phyloP scores from a whole-genome alignment of 1,284 basidiomycete species.

The Thecaphora frezii region DNA sequence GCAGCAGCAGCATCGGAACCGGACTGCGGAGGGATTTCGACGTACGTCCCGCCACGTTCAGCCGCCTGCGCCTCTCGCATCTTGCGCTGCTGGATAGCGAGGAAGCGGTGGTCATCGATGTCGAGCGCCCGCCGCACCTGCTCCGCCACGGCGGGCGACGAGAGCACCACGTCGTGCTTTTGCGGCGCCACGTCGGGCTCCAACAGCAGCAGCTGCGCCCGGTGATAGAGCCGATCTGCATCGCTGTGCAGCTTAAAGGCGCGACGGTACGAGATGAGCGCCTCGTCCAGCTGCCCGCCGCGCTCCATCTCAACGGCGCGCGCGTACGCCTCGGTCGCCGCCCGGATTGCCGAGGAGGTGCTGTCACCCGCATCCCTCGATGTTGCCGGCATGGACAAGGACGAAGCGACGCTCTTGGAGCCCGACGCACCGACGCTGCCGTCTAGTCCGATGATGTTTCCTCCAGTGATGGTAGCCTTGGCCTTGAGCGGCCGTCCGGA shows the following conservation, averaged over 20 bases:
- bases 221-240: conserved; percentile 45
- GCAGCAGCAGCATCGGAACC: too few species aligned
- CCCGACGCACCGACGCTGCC: not conserved
- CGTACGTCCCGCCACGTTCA: conserved; percentile 11
- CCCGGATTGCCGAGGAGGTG: conserved; percentile 37
- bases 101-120: conserved; percentile 37
- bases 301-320: conserved; percentile 45
- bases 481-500: conserved; percentile 4
- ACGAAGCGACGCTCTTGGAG: not conserved
- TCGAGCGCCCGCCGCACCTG: conserved; percentile 39
- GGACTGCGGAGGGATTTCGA: conserved; percentile 1
- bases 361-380: conserved; percentile 18
- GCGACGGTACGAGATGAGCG: conserved; percentile 36
- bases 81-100: conserved; percentile 34
- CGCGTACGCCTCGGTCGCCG: conserved; percentile 39
- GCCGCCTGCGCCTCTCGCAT: conserved; percentile 17
- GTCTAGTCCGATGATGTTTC: conserved; percentile 2
- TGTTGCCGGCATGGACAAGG: conserved; percentile 3
- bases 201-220: conserved; percentile 38
- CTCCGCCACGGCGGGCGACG: conserved; percentile 37
- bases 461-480: conserved; percentile 1
- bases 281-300: conserved; percentile 38
- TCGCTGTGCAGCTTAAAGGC: conserved; percentile 46
- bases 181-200: conserved; percentile 16
- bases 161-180: conserved; percentile 25